phyloP scores from a whole-genome alignment of 495 filamentous ascomycete species.

The Usnea hakonensis region DNA sequence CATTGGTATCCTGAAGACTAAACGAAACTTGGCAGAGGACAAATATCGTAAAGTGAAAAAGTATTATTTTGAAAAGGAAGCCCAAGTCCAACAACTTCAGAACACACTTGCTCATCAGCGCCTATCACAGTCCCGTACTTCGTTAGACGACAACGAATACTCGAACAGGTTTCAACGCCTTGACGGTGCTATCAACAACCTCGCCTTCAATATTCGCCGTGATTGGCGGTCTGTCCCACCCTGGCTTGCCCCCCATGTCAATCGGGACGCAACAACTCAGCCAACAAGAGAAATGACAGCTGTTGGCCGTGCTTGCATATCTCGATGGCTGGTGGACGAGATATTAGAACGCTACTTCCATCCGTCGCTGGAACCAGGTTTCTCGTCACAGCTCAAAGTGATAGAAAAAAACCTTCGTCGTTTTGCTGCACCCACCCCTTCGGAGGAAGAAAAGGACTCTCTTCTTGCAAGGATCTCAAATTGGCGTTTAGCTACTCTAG shows the following conservation, averaged over 20 bases:
- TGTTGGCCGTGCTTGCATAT: conserved; percentile 83
- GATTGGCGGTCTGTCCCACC: conserved; percentile 73
- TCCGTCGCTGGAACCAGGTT: conserved; percentile 64
- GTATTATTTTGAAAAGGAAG: conserved; percentile 91
- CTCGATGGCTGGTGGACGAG: conserved; percentile 85
- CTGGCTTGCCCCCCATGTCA: conserved; percentile 73
- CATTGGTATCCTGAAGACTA: conserved; percentile 12
- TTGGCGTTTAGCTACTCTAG: conserved; percentile 89
- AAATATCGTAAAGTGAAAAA: conserved; percentile 98
- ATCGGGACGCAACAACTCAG: conserved; percentile 67
- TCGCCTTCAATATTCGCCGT: conserved; percentile 91
- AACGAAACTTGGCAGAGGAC: conserved; percentile 48
- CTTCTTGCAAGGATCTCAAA: conserved; percentile 78
- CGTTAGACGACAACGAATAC: conserved; percentile 95
- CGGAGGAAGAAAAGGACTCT: conserved; percentile 83
- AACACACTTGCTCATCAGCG: conserved; percentile 94
- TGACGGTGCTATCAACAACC: conserved; percentile 89
- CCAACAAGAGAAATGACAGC: conserved; percentile 97
- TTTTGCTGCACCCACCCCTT: conserved; percentile 58
- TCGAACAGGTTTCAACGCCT: conserved; percentile 80
- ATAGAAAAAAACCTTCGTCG: conserved; percentile 86
- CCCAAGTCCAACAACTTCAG: conserved; percentile 89
- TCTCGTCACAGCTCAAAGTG: conserved; percentile 71
- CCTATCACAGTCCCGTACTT: conserved; percentile 87
- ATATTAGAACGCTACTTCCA: conserved; percentile 89